Conservation (phyloP, 2,329 filamentous ascomycete genomes). For the Ceratocystis papillata region DNA sequence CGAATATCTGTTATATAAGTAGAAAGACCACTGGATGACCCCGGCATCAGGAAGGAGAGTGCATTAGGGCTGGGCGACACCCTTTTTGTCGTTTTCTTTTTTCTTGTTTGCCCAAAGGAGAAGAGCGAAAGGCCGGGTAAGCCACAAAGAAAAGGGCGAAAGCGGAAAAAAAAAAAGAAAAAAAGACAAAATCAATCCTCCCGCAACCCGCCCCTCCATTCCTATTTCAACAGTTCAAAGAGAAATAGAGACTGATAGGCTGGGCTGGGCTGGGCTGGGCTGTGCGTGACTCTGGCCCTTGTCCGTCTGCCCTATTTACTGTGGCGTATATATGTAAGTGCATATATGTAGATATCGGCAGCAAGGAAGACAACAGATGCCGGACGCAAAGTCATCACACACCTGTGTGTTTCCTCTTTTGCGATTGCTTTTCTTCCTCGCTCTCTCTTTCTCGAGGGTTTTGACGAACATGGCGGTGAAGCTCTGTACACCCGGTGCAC, state of each 20-base stretch:
- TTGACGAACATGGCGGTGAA: slow-evolving; percentile 9
- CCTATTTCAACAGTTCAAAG: not conserved
- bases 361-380: not conserved
- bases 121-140: not conserved
- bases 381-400: not conserved
- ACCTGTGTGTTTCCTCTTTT: not conserved
- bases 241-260: not conserved
- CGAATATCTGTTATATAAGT: not conserved
- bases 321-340: not conserved
- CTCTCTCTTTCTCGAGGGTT: not conserved
- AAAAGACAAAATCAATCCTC: not conserved
- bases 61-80: slow-evolving; percentile 6
- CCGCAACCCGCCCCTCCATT: slow-evolving; percentile 7
- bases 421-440: not conserved
- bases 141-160: not conserved
- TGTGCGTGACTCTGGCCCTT: not conserved
- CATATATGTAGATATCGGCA: too few species aligned
- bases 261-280: not conserved
- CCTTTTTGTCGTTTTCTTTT: too few species aligned
- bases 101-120: not conserved
- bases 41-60: not conserved
- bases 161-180: not conserved
- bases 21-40: not conserved
- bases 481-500: not conserved
- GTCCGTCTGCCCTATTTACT: not conserved